phyloP scores from a whole-genome alignment of 2,329 filamentous ascomycete genomes.

The Pseudodiploospora longispora region DNA sequence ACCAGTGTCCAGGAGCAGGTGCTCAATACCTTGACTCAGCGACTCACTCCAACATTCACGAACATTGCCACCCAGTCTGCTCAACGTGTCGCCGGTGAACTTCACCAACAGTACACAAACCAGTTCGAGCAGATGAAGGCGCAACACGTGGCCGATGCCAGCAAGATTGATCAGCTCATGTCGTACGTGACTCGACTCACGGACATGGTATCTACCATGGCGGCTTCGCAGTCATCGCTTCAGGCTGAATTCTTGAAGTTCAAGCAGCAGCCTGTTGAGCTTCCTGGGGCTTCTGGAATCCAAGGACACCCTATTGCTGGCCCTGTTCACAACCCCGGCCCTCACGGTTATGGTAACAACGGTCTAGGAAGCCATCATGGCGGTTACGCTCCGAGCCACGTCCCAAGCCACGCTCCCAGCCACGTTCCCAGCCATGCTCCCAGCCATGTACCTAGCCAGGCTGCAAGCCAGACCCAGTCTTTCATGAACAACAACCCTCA shows the following conservation, averaged over 20 bases:
- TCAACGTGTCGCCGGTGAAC: constrained; percentile 58
- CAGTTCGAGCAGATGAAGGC: constrained; percentile 43
- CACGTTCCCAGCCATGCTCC: constrained; percentile 25
- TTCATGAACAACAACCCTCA: constrained; percentile 28
- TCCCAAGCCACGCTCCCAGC: constrained; percentile 15
- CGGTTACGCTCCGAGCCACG: constrained; percentile 11
- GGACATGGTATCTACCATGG: constrained; percentile 63
- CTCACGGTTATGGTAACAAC: constrained; percentile 21
- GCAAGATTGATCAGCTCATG: constrained; percentile 67
- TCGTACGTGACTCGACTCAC: constrained; percentile 58
- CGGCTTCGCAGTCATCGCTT: constrained; percentile 57
- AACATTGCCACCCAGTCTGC: constrained; percentile 57
- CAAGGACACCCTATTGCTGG: constrained; percentile 14
- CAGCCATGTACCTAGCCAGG: constrained; percentile 20
- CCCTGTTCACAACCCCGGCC: constrained; percentile 15
- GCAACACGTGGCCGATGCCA: constrained; percentile 41
- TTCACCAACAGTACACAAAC: constrained; percentile 54
- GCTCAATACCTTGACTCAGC: constrained; percentile 49
- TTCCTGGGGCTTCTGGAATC: constrained; percentile 14
- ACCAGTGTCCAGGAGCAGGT: constrained; percentile 64
- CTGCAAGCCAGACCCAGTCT: constrained; percentile 20
- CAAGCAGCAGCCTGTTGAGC: constrained; percentile 41
- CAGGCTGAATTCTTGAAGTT: constrained; percentile 56
- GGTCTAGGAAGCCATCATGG: constrained; percentile 4
- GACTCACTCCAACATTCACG: constrained; percentile 59